Evolutionary conservation across 495 filamentous ascomycete species (phyloP), one percentile per base, ranked within the genome.

Genomic region (Talaromyces nanjingensis): DNA sequence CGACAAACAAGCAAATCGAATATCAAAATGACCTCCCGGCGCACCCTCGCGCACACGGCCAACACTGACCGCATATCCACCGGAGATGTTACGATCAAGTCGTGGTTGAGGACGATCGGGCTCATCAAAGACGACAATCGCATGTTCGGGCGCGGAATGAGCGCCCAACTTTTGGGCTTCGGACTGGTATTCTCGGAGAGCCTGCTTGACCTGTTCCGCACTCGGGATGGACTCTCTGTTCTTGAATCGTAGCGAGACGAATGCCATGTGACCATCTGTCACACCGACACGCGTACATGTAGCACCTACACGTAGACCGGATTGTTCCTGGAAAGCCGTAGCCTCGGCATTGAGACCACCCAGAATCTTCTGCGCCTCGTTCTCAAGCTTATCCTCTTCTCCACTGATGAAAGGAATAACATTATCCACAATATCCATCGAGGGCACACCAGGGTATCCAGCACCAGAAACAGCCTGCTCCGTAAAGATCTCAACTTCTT

Each of bases 311-410:
- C 80, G 79, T 34, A 93, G 83, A 60, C 76, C 74, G 22, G 74
- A 68, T 65, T 91, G 87, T 61, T 89, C 81, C 24, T 83, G 73
- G 65, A 93, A 89, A 33, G 81, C 88, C 8, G 86, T 89, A 18
- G 81, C 81, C 16, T 86, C 85, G 33, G 71, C 70, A 68, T 89
- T 90, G 68, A 93, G 70, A 54, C 70, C 71, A 42, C 91, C 90
- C 11, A 93, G 82, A 66, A 96, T 96, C 83, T 96, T 94, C 56
- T 87, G 86, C 3, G 91, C 90, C 71, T 96, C 90, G 56, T 86
- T 88, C 77, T 91, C 87, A 14, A 96, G 83, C 79, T 93, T 96
- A 74, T 92, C 91, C 69, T 96, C 91, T 76, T 96, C 91, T 56
- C 91, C 91, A n/a, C 83, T 82, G 69, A 96, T 96, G 72, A 81